A percentile compares a stretch with the other conserved stretches of the same genome.
Conservation (phyloP, 2,329 filamentous ascomycete genomes). For the Hysterium pulicare region DNA sequence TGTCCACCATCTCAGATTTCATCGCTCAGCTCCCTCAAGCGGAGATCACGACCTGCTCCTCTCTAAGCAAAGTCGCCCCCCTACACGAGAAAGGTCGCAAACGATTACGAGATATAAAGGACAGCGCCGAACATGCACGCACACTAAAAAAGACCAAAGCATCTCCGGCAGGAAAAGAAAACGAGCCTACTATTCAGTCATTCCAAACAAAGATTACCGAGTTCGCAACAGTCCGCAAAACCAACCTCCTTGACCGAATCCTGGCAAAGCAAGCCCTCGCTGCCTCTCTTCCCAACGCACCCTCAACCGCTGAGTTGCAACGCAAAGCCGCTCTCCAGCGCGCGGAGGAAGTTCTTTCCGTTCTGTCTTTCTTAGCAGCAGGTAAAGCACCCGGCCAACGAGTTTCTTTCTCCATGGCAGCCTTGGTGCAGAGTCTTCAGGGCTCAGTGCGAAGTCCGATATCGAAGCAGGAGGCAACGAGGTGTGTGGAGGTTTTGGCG, state of each 20-base stretch:
- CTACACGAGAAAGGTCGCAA: conserved; percentile 64
- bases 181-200: conserved; percentile 16
- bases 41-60: conserved; percentile 51
- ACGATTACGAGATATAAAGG: conserved; percentile 66
- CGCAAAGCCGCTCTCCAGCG: conserved; percentile 48
- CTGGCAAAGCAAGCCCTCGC: conserved; percentile 47
- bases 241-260: conserved; percentile 49
- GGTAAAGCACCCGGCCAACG: conserved; percentile 26
- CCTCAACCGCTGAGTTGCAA: conserved; percentile 41
- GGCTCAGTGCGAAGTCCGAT: conserved; percentile 46
- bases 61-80: conserved; percentile 53
- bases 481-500: conserved; percentile 43
- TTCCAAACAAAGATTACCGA: conserved; percentile 35
- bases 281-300: conserved; percentile 35
- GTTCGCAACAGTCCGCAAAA: conserved; percentile 40
- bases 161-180: conserved; percentile 26
- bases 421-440: conserved; percentile 43
- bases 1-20: conserved; percentile 44
- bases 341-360: conserved; percentile 43
- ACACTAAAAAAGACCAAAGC: conserved; percentile 28
- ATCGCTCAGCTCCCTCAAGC: conserved; percentile 56
- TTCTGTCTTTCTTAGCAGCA: conserved; percentile 42
- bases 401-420: conserved; percentile 44
- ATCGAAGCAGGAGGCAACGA: conserved; percentile 42
- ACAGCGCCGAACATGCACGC: conserved; percentile 47